Conservation (phyloP, 192 early-diverging fungal species). For the Backusella tuberculispora region DNA sequence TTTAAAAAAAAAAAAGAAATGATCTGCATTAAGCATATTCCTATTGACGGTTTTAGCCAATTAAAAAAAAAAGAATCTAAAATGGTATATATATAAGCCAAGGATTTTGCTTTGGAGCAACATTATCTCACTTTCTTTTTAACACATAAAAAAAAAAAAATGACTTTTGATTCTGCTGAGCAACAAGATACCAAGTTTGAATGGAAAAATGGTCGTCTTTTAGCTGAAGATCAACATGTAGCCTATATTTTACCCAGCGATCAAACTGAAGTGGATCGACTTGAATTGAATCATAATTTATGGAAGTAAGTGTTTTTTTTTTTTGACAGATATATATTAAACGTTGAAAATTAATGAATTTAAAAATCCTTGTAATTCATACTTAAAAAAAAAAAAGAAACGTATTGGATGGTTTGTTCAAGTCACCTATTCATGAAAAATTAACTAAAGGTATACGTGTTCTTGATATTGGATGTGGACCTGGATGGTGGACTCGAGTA, state of each 20-base stretch:
- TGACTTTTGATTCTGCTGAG: background rate
- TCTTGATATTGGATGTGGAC: constrained; percentile 44
- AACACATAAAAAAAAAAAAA: background rate
- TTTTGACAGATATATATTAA: no score
- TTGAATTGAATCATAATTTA: constrained; percentile 34
- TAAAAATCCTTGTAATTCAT: background rate
- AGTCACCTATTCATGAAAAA: constrained; percentile 32
- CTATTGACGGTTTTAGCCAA: background rate
- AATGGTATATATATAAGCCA: background rate
- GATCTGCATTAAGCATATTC: background rate
- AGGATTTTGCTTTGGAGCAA: background rate
- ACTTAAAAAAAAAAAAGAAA: constrained; percentile 1
- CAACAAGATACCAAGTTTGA: background rate
- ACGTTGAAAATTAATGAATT: no score
- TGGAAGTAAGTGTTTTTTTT: constrained; percentile 28
- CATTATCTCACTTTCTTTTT: background rate
- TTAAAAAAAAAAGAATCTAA: background rate
- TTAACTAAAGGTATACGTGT: constrained; percentile 35
- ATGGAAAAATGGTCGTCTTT: constrained; percentile 22
- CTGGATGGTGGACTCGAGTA: constrained; percentile 42
- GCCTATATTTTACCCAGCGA: constrained; percentile 41
- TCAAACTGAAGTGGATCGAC: constrained; percentile 30
- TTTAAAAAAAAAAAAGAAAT: no score
- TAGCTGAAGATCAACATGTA: constrained; percentile 22
- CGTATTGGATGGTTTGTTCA: constrained; percentile 27